Base-by-base conservation (phyloP, 192 early-diverging fungal species). In the Rhizoclosmatium sp. region DNA sequence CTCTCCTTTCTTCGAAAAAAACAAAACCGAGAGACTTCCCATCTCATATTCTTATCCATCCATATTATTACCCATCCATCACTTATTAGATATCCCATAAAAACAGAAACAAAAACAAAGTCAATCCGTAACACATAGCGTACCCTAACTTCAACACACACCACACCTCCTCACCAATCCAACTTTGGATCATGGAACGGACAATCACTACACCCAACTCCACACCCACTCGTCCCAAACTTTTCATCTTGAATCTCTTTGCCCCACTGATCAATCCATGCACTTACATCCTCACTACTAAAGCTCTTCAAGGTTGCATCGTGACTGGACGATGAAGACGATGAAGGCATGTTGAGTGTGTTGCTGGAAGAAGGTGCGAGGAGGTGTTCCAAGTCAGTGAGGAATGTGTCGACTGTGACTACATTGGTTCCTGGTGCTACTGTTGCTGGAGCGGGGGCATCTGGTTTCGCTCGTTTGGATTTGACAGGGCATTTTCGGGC, bases 231-330 rank as follows among this genome's bases (percentile, higher is more conserved):
- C 41, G 5, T 65, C 21, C 62, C 62, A 41, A 65, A 65, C 5
- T 10, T 40, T 23, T 65, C 41, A 65, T 65, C 62, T 0, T 7
- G 10, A 41, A 65, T 65, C 62, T 65, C 62, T 42, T 65, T 23
- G 7, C 62, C 62, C 62, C 62, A 65, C 21, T 5, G 10, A 41
- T 65, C 62, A 16, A 65, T 65, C 62, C 62, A 65, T 42, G 62
- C 62, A 10, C 12, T 65, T 1, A 65, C 62, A 65, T 65, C 62
- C 7, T 42, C 41, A 41, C 62, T 65, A 21, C 62, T 65, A 21
- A 65, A 65, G 21, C 10, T 65, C 41, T 65, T 65, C 62, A 65
- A 65, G 1, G 7, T 65, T 5, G 5, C 21, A 65, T 23, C 10
- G 5, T 65, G 62, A 41, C 21, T 5, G 9, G 12, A 7, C 21